phyloP scores from a whole-genome alignment of 2,329 filamentous ascomycete genomes.

The Aspergillus hiratsukae region DNA sequence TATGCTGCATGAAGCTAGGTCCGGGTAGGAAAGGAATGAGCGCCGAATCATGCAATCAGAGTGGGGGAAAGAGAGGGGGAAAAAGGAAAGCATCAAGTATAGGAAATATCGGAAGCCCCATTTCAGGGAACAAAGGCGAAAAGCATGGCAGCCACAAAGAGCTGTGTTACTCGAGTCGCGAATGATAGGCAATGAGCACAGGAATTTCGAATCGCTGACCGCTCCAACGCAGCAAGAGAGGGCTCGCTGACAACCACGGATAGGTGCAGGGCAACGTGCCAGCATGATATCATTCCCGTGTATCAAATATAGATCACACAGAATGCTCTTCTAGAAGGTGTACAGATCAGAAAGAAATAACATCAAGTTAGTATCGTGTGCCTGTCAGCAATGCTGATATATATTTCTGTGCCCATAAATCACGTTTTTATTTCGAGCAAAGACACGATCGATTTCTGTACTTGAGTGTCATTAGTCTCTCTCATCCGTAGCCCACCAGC shows the following conservation, averaged over 20 bases:
- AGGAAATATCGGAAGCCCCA: conserved; percentile 6
- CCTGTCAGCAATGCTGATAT: background rate
- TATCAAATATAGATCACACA: conserved; percentile 3
- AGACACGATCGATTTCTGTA: background rate
- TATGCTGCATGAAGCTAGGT: background rate
- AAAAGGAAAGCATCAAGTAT: background rate
- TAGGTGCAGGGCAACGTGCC: conserved; percentile 14
- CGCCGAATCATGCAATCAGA: conserved; percentile 10
- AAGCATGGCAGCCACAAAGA: conserved; percentile 31
- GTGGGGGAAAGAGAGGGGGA: background rate
- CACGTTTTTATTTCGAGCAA: background rate
- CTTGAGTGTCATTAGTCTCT: background rate
- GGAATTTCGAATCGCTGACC: conserved; percentile 4
- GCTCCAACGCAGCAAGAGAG: conserved; percentile 2
- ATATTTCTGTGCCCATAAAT: background rate
- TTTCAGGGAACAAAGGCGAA: conserved; percentile 22
- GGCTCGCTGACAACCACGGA: conserved; percentile 6
- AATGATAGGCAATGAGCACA: conserved; percentile 11
- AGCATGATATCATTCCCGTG: conserved; percentile 10
- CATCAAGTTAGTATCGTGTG: background rate
- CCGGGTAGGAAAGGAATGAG: background rate
- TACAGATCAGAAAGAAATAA: conserved; percentile 8
- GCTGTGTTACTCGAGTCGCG: conserved; percentile 21
- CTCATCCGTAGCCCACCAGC: background rate
- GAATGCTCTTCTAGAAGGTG: conserved; percentile 5